A percentile compares a stretch with the other conserved stretches of the same genome.
Evolutionary conservation across 306 rosid genomes (phyloP).

Genomic region (Gastrolobium villosum): DNA sequence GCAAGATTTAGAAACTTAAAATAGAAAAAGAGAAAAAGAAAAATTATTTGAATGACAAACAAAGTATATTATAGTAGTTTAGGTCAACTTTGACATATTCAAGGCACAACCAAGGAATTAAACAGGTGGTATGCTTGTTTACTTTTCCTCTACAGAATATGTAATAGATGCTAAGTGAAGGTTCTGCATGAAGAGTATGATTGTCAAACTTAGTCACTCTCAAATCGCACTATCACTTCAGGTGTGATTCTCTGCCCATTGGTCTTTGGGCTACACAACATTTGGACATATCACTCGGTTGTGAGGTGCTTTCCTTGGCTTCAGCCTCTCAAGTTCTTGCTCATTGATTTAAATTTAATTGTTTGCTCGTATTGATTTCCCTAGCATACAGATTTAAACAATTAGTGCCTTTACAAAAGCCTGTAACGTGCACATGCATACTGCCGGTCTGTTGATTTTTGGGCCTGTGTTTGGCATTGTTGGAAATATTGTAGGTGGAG

Average conservation of each 20-base stretch:
- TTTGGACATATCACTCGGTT: constrained; percentile 70
- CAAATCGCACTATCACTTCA: constrained; percentile 54
- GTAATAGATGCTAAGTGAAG: constrained; percentile 6
- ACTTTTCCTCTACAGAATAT: background rate
- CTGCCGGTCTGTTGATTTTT: constrained; percentile 62
- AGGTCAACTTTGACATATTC: background rate
- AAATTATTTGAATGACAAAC: constrained; percentile 6
- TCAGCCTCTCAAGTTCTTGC: background rate
- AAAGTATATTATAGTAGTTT: background rate
- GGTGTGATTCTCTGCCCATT: constrained; percentile 70
- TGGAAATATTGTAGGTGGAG: constrained; percentile 78
- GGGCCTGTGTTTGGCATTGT: constrained; percentile 78
- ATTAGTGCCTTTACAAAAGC: constrained; percentile 70
- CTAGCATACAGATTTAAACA: constrained; percentile 58
- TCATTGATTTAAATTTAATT: constrained; percentile 16
- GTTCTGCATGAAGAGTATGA: constrained; percentile 29
- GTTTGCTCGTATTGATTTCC: constrained; percentile 38
- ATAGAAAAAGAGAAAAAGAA: too few relatives aligned
- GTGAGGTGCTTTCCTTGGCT: constrained; percentile 58
- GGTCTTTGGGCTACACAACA: constrained; percentile 75
- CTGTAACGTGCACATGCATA: constrained; percentile 59
- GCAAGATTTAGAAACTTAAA: background rate
- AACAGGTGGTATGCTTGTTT: constrained; percentile 8
- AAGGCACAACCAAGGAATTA: background rate
- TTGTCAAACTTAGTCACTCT: background rate